Evolutionary conservation across 768 basidiomycete species (phyloP).

Genomic region (Termitomyces heimii): DNA sequence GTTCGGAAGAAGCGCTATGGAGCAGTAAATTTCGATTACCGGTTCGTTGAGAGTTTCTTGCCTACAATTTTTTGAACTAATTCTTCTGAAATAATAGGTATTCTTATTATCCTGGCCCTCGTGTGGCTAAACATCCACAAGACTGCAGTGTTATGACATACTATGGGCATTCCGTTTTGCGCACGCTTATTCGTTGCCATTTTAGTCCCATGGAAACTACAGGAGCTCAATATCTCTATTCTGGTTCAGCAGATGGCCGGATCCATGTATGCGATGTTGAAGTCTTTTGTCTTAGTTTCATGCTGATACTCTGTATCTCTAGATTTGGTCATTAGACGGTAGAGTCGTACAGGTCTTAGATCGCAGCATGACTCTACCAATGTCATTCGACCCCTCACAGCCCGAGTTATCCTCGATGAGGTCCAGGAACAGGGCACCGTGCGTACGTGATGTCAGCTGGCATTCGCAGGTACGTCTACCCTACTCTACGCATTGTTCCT

Average conservation of each 20-base stretch:
- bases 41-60: conserved; percentile 38
- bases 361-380: conserved; percentile 65
- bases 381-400: conserved; percentile 67
- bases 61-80: background rate
- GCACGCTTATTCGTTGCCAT: conserved; percentile 93
- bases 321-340: conserved; percentile 97
- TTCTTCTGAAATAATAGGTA: conserved; percentile 34
- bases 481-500: background rate
- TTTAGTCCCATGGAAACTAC: conserved; percentile 94
- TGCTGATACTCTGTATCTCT: conserved; percentile 4
- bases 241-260: conserved; percentile 80
- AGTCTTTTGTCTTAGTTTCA: conserved; percentile 1
- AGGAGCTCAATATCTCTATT: conserved; percentile 90
- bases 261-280: conserved; percentile 58
- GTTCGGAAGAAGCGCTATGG: conserved; percentile 49
- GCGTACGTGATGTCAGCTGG: conserved; percentile 96
- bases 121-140: conserved; percentile 61
- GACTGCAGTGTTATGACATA: conserved; percentile 97
- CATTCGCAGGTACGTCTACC: conserved; percentile 58
- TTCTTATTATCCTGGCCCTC: conserved; percentile 60
- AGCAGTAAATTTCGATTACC: conserved; percentile 67
- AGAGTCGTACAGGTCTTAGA: conserved; percentile 79
- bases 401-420: conserved; percentile 33
- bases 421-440: conserved; percentile 30
- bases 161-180: conserved; percentile 83